Evolutionary conservation across 192 early-diverging fungal species (phyloP).

Genomic region (Mortierella hygrophila): DNA sequence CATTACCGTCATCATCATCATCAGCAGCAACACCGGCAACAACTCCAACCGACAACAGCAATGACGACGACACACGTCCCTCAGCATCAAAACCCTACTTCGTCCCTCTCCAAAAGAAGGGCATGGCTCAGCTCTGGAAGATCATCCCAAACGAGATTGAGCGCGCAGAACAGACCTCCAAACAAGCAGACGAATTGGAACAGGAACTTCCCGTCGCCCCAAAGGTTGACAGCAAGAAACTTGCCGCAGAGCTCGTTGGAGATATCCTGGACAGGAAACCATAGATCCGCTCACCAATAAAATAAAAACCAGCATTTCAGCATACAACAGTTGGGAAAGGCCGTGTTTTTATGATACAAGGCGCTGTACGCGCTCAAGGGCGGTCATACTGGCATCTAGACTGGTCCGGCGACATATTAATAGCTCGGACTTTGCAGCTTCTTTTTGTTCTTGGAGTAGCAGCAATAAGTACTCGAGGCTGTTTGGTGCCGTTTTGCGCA

Average conservation of each 20-base stretch:
- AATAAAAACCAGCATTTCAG: neutral
- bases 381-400: neutral
- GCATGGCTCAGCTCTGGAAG: constrained; percentile 46
- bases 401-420: constrained; percentile 8
- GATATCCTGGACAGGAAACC: neutral
- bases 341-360: constrained; percentile 16
- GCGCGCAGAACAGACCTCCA: constrained; percentile 8
- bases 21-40: neutral
- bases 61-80: neutral
- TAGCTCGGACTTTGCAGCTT: neutral
- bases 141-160: constrained; percentile 31
- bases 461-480: constrained; percentile 32
- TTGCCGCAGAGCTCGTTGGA: neutral
- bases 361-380: constrained; percentile 4
- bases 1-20: neutral
- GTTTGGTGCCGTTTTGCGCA: constrained; percentile 15
- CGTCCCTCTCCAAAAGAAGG: constrained; percentile 15
- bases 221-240: neutral
- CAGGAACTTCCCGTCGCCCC: neutral
- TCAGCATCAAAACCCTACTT: constrained; percentile 28
- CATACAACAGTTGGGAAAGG: neutral
- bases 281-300: neutral
- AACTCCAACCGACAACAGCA: neutral
- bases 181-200: neutral
- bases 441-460: neutral